Evolutionary conservation across 2,329 filamentous ascomycete genomes (phyloP).

Genomic region (Calonectria montana): DNA sequence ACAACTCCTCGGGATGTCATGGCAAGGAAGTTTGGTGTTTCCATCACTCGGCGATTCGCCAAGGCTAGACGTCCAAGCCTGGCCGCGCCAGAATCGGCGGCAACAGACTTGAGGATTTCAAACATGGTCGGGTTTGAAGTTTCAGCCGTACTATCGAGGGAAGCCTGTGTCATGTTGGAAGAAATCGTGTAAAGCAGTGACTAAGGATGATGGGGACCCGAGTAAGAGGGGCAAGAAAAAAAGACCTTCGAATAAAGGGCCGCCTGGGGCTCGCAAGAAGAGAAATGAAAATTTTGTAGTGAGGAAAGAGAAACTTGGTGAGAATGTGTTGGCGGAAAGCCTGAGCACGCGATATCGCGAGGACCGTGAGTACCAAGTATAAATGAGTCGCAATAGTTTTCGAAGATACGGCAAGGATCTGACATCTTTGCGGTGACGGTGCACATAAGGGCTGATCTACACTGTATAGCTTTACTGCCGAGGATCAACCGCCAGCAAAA

Average conservation of each 20-base stretch:
- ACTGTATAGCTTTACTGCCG: slow-evolving; percentile 8
- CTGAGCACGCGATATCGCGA: slow-evolving; percentile 1
- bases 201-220: not conserved
- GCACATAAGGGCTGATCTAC: not conserved
- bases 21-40: slow-evolving; percentile 86
- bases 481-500: slow-evolving; percentile 6
- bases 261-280: not conserved
- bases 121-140: slow-evolving; percentile 51
- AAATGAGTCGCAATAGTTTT: slow-evolving; percentile 8
- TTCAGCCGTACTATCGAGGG: slow-evolving; percentile 30
- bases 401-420: slow-evolving; percentile 6
- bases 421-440: not conserved
- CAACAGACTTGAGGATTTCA: slow-evolving; percentile 57
- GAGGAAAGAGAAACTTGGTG: not conserved
- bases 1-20: slow-evolving; percentile 85
- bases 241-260: not conserved
- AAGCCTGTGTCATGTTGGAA: slow-evolving; percentile 46
- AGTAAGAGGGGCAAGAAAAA: not conserved
- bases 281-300: not conserved
- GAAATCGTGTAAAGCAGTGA: slow-evolving; percentile 14
- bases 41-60: slow-evolving; percentile 70
- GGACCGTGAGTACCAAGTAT: slow-evolving; percentile 4
- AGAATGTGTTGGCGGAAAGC: not conserved
- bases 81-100: slow-evolving; percentile 58
- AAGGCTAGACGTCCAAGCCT: slow-evolving; percentile 77